A percentile compares a stretch with the other conserved stretches of the same genome.
Conservation (phyloP, 306 rosid species). For the Lathyrus tuberosus region DNA sequence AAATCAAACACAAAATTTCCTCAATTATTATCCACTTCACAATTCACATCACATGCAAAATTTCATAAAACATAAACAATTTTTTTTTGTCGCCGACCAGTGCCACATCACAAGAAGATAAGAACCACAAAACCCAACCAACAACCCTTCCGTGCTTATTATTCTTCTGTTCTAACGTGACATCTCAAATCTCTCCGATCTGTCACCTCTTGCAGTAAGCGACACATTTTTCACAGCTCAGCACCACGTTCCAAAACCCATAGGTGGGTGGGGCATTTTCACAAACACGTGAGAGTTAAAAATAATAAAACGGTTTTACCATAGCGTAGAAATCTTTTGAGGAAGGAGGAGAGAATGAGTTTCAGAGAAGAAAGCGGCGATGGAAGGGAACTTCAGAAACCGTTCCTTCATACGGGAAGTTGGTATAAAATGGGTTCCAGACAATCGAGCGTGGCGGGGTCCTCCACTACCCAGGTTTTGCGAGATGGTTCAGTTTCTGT, state of each 20-base stretch:
- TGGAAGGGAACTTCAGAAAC: slow-evolving; percentile 69
- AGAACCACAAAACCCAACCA: neutral
- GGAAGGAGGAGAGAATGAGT: slow-evolving; percentile 1
- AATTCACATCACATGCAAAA: neutral
- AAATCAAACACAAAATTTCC: neutral
- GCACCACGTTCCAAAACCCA: neutral
- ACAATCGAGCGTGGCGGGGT: slow-evolving; percentile 63
- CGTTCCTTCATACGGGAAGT: slow-evolving; percentile 83
- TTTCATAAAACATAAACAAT: neutral
- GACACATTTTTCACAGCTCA: slow-evolving; percentile 6
- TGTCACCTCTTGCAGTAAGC: too few species aligned
- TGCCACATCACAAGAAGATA: neutral
- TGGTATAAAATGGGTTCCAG: slow-evolving; percentile 86
- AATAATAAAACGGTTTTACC: neutral
- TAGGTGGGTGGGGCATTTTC: neutral
- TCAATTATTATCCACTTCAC: neutral
- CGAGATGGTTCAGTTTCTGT: slow-evolving; percentile 81
- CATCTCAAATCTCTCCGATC: neutral
- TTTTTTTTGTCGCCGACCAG: too few species aligned
- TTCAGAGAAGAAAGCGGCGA: slow-evolving; percentile 49
- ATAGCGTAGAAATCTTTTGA: neutral
- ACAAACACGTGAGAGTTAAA: neutral
- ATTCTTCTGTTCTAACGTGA: neutral
- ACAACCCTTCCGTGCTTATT: neutral
- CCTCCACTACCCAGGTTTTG: slow-evolving; percentile 62